phyloP scores from a whole-genome alignment of 768 basidiomycete genomes.

The Tephrocybe sp. region DNA sequence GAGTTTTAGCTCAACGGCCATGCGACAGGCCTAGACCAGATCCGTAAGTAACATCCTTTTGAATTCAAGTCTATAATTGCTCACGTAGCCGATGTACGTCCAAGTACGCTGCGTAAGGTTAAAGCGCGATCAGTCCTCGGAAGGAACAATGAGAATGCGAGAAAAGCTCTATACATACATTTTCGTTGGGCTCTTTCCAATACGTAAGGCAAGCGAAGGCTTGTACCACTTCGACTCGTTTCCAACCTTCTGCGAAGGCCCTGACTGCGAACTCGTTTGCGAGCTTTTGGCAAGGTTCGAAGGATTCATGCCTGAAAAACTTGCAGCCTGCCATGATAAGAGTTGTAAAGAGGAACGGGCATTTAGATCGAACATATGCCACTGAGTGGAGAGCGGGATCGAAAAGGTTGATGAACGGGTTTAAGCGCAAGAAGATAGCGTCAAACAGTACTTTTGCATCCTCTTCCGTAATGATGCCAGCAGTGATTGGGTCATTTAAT shows the following conservation, averaged over 20 bases:
- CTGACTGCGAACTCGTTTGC: constrained; percentile 72
- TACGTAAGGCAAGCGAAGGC: constrained; percentile 87
- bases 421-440: constrained; percentile 76
- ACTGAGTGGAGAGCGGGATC: constrained; percentile 85
- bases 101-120: constrained; percentile 60
- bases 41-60: background rate
- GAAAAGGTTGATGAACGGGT: constrained; percentile 87
- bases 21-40: constrained; percentile 66
- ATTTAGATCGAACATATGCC: constrained; percentile 73
- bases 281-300: constrained; percentile 65
- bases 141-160: constrained; percentile 8
- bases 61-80: constrained; percentile 21
- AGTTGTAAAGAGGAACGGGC: constrained; percentile 81
- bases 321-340: constrained; percentile 84
- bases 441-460: constrained; percentile 76
- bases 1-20: constrained; percentile 82
- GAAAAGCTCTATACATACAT: constrained; percentile 36
- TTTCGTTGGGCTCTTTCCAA: constrained; percentile 88
- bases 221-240: constrained; percentile 84
- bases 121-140: constrained; percentile 16
- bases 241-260: constrained; percentile 77
- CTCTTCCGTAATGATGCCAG: constrained; percentile 66
- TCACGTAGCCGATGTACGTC: constrained; percentile 84
- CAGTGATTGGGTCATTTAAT: constrained; percentile 65
- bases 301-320: constrained; percentile 72